Conservation (phyloP, 441 rosid species). For the Gossypium schwendimanii region DNA sequence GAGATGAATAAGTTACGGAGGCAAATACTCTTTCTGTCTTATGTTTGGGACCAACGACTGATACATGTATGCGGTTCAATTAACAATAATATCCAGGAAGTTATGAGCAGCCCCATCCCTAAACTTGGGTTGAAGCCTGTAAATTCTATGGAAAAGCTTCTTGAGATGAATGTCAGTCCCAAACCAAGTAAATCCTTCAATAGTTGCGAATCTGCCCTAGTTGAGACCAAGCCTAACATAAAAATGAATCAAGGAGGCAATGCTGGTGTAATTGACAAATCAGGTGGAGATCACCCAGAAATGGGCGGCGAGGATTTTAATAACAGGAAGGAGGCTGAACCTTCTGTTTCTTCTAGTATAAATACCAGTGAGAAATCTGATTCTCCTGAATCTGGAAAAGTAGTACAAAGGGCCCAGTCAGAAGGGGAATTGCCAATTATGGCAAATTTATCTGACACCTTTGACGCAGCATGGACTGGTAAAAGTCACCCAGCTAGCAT, state of each 20-base stretch:
- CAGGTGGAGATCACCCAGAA: constrained; percentile 27
- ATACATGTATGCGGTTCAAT: constrained; percentile 32
- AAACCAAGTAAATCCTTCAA: constrained; percentile 28
- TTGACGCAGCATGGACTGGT: constrained; percentile 81
- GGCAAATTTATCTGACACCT: constrained; percentile 49
- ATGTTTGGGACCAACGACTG: constrained; percentile 66
- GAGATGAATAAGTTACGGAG: constrained; percentile 56
- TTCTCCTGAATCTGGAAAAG: constrained; percentile 35
- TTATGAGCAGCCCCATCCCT: constrained; percentile 27
- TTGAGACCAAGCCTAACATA: constrained; percentile 27
- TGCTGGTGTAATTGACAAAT: constrained; percentile 17
- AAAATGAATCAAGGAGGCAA: constrained; percentile 31
- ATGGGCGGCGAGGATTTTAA: constrained; percentile 22
- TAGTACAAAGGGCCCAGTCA: constrained; percentile 37
- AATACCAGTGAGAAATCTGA: constrained; percentile 31
- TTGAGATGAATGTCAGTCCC: constrained; percentile 26
- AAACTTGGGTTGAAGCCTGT: constrained; percentile 36
- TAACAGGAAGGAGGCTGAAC: constrained; percentile 32
- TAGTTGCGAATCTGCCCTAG: constrained; percentile 30
- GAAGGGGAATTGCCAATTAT: constrained; percentile 48
- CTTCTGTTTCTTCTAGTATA: constrained; percentile 23
- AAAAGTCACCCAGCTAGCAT: constrained; percentile 34
- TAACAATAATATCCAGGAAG: constrained; percentile 27
- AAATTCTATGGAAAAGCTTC: constrained; percentile 32
- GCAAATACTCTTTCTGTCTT: constrained; percentile 50